Conservation (phyloP, 495 filamentous ascomycete species). For the Neurospora terricola region DNA sequence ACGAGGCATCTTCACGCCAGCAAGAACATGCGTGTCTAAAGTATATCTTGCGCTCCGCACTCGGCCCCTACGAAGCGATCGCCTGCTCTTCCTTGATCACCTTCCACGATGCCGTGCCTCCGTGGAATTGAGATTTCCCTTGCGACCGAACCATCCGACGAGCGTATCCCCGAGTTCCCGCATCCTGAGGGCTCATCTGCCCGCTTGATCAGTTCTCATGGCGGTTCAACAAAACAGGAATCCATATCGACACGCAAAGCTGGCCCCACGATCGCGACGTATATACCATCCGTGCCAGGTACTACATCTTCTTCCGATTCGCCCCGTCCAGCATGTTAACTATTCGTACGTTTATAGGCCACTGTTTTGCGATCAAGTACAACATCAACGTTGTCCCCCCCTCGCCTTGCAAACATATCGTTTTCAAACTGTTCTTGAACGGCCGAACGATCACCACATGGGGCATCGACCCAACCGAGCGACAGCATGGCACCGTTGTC, state of each 20-base stretch:
- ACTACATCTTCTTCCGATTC: neutral
- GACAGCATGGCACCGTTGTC: constrained; percentile 25
- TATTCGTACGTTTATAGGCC: constrained; percentile 20
- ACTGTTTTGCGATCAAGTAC: constrained; percentile 38
- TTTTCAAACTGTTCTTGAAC: constrained; percentile 45
- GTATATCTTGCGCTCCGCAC: neutral
- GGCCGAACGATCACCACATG: constrained; percentile 34
- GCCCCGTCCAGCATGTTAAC: neutral
- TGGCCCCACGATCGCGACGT: constrained; percentile 35
- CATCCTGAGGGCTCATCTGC: constrained; percentile 41
- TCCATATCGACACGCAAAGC: constrained; percentile 16
- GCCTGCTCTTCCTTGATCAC: neutral
- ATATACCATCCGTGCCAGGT: constrained; percentile 41
- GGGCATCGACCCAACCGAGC: constrained; percentile 29
- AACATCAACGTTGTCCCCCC: constrained; percentile 19
- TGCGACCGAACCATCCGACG: constrained; percentile 18
- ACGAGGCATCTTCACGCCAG: neutral
- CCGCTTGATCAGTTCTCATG: constrained; percentile 14
- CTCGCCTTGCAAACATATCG: constrained; percentile 26
- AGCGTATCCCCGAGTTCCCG: constrained; percentile 35
- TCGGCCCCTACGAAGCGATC: neutral
- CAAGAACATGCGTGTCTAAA: neutral
- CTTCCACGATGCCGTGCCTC: constrained; percentile 34
- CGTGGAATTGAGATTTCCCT: constrained; percentile 37
- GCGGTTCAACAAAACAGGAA: constrained; percentile 9